These are phyloP conservation scores for Podila verticillata DNA, from an alignment of 192 early-diverging fungal genomes.

Conservation along the genomic window DNA sequence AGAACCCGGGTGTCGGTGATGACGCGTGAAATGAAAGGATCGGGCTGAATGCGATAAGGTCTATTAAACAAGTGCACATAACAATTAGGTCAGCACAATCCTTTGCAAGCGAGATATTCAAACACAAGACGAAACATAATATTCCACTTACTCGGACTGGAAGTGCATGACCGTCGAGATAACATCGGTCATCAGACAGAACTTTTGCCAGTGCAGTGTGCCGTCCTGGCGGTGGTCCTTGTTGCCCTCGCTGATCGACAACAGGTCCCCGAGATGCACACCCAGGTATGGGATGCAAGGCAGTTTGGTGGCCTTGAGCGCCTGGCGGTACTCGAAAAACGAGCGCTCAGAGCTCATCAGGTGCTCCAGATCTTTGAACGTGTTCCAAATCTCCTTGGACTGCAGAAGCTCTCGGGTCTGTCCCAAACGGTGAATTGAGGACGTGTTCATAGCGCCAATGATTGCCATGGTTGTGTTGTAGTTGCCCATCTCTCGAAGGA, in stretches of 20 bases:
- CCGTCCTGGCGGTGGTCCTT: slow-evolving; percentile 70
- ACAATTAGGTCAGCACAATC: not conserved
- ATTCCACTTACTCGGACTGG: slow-evolving; percentile 51
- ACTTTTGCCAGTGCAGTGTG: slow-evolving; percentile 78
- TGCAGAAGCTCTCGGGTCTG: slow-evolving; percentile 66
- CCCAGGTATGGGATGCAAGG: slow-evolving; percentile 85
- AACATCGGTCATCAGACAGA: slow-evolving; percentile 71
- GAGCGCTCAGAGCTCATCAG: slow-evolving; percentile 75
- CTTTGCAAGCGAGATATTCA: not conserved
- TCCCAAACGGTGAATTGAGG: slow-evolving; percentile 68
- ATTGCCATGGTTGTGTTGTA: slow-evolving; percentile 84
- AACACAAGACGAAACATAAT: not conserved
- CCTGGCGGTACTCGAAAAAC: slow-evolving; percentile 72
- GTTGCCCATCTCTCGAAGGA: slow-evolving; percentile 71
- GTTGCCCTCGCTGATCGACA: slow-evolving; percentile 79
- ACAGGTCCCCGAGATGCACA: slow-evolving; percentile 73
- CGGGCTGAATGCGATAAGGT: slow-evolving; percentile 44
- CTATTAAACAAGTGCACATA: not conserved
- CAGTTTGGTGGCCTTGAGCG: slow-evolving; percentile 62
- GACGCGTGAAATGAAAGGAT: slow-evolving; percentile 42
- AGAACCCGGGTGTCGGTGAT: slow-evolving; percentile 47
- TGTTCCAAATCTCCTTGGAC: slow-evolving; percentile 57
- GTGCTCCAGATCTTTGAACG: slow-evolving; percentile 67
- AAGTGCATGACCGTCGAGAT: slow-evolving; percentile 68
- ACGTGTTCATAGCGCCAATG: slow-evolving; percentile 73